A percentile compares a stretch with the other conserved stretches of the same genome.
Conservation (phyloP, 192 early-diverging fungal species). For the Backusella westeae region DNA sequence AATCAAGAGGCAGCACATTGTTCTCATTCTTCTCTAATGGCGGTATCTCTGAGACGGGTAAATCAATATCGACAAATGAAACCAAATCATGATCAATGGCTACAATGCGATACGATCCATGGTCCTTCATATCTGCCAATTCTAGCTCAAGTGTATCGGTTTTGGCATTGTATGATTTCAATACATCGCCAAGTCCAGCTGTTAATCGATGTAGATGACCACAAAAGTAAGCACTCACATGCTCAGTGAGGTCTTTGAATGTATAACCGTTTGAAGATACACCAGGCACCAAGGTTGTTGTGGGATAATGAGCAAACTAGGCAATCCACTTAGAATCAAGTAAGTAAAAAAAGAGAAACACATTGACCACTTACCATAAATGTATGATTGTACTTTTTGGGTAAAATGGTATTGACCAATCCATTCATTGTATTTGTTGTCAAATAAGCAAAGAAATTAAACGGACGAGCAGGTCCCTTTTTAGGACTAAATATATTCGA, state of each 20-base stretch:
- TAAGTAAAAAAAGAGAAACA: background rate
- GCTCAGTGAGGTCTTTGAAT: slow-evolving; percentile 55
- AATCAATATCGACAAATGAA: slow-evolving; percentile 70
- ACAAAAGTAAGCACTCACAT: slow-evolving; percentile 75
- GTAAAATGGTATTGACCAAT: slow-evolving; percentile 53
- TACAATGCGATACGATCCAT: slow-evolving; percentile 79
- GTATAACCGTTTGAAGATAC: slow-evolving; percentile 49
- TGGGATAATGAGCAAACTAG: slow-evolving; percentile 74
- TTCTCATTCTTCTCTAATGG: background rate
- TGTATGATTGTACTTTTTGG: slow-evolving; percentile 54
- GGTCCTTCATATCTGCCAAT: slow-evolving; percentile 85
- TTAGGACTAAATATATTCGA: slow-evolving; percentile 41
- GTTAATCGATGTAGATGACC: slow-evolving; percentile 84
- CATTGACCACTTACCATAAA: slow-evolving; percentile 52
- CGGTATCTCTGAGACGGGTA: slow-evolving; percentile 56
- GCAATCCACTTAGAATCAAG: background rate
- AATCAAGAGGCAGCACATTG: slow-evolving; percentile 12
- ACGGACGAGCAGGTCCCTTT: slow-evolving; percentile 70
- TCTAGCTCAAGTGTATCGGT: slow-evolving; percentile 79
- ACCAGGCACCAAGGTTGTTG: slow-evolving; percentile 74
- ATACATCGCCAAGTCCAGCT: slow-evolving; percentile 50
- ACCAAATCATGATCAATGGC: slow-evolving; percentile 85
- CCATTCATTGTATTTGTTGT: slow-evolving; percentile 69
- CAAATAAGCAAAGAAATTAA: slow-evolving; percentile 89
- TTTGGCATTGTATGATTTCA: slow-evolving; percentile 59